Evolutionary conservation across 2,329 filamentous ascomycete species (phyloP).

Genomic region (Ascochyta pisi): DNA sequence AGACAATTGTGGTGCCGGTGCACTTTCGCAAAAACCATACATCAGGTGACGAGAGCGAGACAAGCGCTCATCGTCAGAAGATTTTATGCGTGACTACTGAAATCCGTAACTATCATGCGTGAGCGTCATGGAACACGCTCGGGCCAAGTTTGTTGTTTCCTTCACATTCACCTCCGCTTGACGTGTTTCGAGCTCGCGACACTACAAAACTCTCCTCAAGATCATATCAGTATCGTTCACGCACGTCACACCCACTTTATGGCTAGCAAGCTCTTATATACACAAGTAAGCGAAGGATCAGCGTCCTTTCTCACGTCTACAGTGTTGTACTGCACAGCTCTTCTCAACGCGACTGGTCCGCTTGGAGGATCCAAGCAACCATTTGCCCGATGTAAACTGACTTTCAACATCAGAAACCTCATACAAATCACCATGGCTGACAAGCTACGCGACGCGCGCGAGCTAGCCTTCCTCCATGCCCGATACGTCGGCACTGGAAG

Average conservation of each 20-base stretch:
- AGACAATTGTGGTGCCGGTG: too few relatives aligned
- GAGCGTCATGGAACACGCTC: background rate
- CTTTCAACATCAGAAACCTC: background rate
- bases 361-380: background rate
- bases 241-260: background rate
- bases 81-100: background rate
- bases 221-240: background rate
- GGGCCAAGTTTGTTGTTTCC: background rate
- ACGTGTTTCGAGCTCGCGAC: background rate
- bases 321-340: background rate
- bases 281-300: background rate
- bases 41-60: too few relatives aligned
- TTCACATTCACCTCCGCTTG: background rate
- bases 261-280: background rate
- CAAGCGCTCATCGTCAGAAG: too few relatives aligned
- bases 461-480: conserved; percentile 91
- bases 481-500: conserved; percentile 95
- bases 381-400: background rate
- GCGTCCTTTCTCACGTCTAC: background rate
- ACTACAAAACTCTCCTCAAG: background rate
- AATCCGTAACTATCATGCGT: background rate
- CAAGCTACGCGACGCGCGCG: conserved; percentile 93
- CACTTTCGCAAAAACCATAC: too few relatives aligned
- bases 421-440: conserved; percentile 67
- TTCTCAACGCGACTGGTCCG: background rate